Evolutionary conservation across 2,329 filamentous ascomycete genomes (phyloP).

Genomic region (Pleurostoma richardsiae): DNA sequence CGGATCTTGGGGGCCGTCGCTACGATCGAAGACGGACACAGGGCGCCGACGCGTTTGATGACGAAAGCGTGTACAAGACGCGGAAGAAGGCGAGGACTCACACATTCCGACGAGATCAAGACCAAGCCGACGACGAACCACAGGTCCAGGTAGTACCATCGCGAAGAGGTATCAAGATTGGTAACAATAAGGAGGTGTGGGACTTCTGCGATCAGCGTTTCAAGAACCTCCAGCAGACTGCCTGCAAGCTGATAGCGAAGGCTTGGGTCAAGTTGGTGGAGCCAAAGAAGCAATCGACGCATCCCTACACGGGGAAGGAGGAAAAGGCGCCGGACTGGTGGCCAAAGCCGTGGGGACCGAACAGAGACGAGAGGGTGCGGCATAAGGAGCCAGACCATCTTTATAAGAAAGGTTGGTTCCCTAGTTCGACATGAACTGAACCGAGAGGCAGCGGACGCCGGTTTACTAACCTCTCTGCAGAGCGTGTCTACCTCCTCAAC

Average conservation of each 20-base stretch:
- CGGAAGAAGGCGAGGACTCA: slow-evolving; percentile 29
- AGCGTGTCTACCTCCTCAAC: slow-evolving; percentile 52
- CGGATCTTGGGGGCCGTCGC: slow-evolving; percentile 19
- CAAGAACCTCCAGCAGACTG: slow-evolving; percentile 63
- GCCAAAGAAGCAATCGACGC: slow-evolving; percentile 71
- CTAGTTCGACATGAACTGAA: background rate
- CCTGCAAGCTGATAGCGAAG: slow-evolving; percentile 69
- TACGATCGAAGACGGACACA: slow-evolving; percentile 19
- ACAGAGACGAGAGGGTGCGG: slow-evolving; percentile 49
- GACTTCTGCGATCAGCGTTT: slow-evolving; percentile 58
- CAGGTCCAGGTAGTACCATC: slow-evolving; percentile 27
- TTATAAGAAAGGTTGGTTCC: slow-evolving; percentile 54
- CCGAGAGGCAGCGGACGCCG: too few relatives aligned
- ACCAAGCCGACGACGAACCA: slow-evolving; percentile 33
- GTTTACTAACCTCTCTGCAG: slow-evolving; percentile 27
- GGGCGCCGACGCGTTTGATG: slow-evolving; percentile 15
- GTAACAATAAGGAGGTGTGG: slow-evolving; percentile 48
- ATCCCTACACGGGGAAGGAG: slow-evolving; percentile 65
- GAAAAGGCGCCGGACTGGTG: slow-evolving; percentile 63
- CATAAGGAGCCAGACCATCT: slow-evolving; percentile 73
- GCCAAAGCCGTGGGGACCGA: slow-evolving; percentile 50
- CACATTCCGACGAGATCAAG: slow-evolving; percentile 25
- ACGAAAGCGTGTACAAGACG: slow-evolving; percentile 21
- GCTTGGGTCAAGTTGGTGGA: slow-evolving; percentile 72
- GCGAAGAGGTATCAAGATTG: slow-evolving; percentile 44